A percentile compares a stretch with the other conserved stretches of the same genome.
Evolutionary conservation across 495 filamentous ascomycete genomes (phyloP).

Genomic region (Daldinia grandis): DNA sequence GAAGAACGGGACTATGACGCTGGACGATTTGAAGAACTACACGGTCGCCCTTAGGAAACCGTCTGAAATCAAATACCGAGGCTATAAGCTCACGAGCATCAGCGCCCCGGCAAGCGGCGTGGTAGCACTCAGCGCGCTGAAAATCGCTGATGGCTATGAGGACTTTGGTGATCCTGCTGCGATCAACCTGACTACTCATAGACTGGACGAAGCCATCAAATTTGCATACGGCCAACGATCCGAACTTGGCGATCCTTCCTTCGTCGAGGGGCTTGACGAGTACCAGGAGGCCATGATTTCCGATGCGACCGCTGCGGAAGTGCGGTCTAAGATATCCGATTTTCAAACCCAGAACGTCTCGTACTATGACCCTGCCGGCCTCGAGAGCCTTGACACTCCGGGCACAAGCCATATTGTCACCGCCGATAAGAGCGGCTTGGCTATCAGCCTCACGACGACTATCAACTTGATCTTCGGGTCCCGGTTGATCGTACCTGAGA

Average conservation of each 20-base stretch:
- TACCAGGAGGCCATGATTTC: slow-evolving; percentile 73
- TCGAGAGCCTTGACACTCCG: slow-evolving; percentile 69
- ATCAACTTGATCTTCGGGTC: slow-evolving; percentile 82
- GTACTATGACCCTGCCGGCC: slow-evolving; percentile 69
- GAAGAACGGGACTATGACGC: slow-evolving; percentile 77
- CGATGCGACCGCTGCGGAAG: slow-evolving; percentile 60
- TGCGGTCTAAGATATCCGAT: slow-evolving; percentile 74
- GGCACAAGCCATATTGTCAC: slow-evolving; percentile 75
- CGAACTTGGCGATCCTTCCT: slow-evolving; percentile 77
- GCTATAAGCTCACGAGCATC: slow-evolving; percentile 68
- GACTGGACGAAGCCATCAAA: slow-evolving; percentile 79
- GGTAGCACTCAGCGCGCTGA: slow-evolving; percentile 72
- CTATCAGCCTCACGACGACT: slow-evolving; percentile 75
- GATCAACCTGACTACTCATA: slow-evolving; percentile 74
- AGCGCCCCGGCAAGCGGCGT: slow-evolving; percentile 74
- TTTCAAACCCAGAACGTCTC: slow-evolving; percentile 67
- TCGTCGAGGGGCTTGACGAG: slow-evolving; percentile 67
- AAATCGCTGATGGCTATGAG: slow-evolving; percentile 73
- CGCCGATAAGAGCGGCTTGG: slow-evolving; percentile 69
- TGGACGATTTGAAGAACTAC: slow-evolving; percentile 77
- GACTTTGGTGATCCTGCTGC: slow-evolving; percentile 61
- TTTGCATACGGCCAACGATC: slow-evolving; percentile 76
- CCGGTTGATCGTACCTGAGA: slow-evolving; percentile 77
- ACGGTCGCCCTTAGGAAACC: slow-evolving; percentile 66
- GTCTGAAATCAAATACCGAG: slow-evolving; percentile 70